phyloP scores from a whole-genome alignment of 169 alveolate species.

The Eimeria praecox region DNA sequence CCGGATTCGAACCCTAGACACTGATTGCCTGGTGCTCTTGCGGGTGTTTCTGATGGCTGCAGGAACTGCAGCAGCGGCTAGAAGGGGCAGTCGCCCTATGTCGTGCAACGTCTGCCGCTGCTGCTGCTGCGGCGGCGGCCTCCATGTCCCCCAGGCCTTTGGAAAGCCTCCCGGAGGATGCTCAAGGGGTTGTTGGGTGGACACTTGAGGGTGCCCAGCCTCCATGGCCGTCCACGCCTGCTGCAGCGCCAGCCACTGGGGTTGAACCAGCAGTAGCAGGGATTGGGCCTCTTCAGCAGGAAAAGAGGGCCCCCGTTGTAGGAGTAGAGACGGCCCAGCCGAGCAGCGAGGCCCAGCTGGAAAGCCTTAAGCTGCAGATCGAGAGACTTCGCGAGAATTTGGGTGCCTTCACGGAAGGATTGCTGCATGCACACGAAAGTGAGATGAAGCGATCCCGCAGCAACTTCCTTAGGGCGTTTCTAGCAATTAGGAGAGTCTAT shows the following conservation, averaged over 20 bases:
- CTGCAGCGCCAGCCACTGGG: background rate
- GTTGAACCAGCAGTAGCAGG: slow-evolving; percentile 18
- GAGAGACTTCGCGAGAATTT: slow-evolving; percentile 44
- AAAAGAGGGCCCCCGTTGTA: background rate
- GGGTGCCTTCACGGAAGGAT: slow-evolving; percentile 58
- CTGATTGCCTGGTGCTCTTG: background rate
- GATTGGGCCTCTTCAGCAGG: background rate
- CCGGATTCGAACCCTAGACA: background rate
- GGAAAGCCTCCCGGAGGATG: background rate
- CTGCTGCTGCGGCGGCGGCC: slow-evolving; percentile 52
- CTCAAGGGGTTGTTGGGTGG: background rate
- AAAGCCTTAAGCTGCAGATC: slow-evolving; percentile 32
- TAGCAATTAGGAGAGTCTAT: background rate
- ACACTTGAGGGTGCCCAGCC: background rate
- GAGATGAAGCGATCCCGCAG: no score
- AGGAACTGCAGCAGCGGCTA: slow-evolving; percentile 62
- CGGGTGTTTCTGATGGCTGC: slow-evolving; percentile 19
- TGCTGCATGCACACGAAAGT: slow-evolving; percentile 66
- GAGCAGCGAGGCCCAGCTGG: slow-evolving; percentile 61
- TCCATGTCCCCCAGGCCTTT: background rate
- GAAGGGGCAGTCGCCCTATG: slow-evolving; percentile 28
- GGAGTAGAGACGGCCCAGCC: background rate
- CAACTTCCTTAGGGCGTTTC: background rate
- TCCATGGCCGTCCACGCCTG: background rate
- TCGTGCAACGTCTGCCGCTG: slow-evolving; percentile 44